These are phyloP conservation scores for Salmacisia buchloeana DNA, from an alignment of 1,284 basidiomycete species.

Conservation along the genomic window DNA sequence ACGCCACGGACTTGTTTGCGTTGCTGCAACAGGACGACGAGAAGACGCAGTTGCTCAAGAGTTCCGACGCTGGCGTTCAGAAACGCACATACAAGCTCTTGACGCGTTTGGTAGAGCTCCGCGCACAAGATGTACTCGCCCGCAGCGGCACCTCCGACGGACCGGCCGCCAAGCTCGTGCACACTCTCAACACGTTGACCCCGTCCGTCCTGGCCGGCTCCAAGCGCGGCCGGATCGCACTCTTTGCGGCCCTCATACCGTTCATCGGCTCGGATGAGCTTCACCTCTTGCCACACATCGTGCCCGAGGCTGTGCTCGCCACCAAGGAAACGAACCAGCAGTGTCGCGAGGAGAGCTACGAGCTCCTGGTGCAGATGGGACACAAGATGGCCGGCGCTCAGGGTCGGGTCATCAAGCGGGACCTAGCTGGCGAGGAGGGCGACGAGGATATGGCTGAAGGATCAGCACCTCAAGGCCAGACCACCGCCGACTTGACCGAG, in stretches of 20 bases:
- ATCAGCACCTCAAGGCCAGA: constrained; percentile 51
- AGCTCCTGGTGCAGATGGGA: constrained; percentile 84
- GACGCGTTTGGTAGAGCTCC: constrained; percentile 55
- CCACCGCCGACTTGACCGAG: constrained; percentile 77
- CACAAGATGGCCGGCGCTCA: constrained; percentile 69
- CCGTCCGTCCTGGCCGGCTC: constrained; percentile 70
- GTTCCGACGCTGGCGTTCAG: constrained; percentile 71
- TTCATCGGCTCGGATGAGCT: constrained; percentile 67
- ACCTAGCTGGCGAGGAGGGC: constrained; percentile 60
- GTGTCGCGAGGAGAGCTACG: constrained; percentile 81
- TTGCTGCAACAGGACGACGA: constrained; percentile 41
- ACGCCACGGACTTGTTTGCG: constrained; percentile 53
- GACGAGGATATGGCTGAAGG: constrained; percentile 34
- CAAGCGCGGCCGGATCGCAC: constrained; percentile 73
- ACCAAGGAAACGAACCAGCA: constrained; percentile 97
- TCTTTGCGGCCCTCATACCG: constrained; percentile 70
- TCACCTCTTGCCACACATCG: constrained; percentile 78
- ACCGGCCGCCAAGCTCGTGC: constrained; percentile 29
- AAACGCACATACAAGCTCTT: constrained; percentile 92
- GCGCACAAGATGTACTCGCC: not conserved
- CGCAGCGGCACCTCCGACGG: not conserved
- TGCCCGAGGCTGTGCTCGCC: constrained; percentile 92
- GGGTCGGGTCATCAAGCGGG: constrained; percentile 76
- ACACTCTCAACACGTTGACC: constrained; percentile 35
- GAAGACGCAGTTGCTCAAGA: constrained; percentile 58